phyloP scores from a whole-genome alignment of 1,284 basidiomycete species.

The Tilletiopsis washingtonensis region DNA sequence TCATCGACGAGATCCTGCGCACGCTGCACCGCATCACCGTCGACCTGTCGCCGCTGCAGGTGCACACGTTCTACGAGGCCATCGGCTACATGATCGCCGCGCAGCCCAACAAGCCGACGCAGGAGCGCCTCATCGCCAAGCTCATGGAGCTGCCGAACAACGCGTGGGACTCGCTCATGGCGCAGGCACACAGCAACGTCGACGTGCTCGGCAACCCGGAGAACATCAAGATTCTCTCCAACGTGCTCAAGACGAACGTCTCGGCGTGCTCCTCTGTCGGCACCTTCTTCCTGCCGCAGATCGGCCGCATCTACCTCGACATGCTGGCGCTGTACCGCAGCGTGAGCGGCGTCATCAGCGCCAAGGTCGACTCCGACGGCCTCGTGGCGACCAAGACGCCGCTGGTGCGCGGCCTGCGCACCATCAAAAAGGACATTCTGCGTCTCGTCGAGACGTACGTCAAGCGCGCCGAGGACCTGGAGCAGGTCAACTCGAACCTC shows the following conservation, averaged over 20 bases:
- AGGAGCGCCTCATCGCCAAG: conserved; percentile 88
- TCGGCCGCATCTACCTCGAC: conserved; percentile 92
- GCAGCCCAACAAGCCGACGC: conserved; percentile 92
- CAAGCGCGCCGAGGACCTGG: conserved; percentile 89
- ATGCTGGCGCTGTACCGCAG: conserved; percentile 98
- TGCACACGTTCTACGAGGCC: conserved; percentile 61
- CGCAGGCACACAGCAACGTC: conserved; percentile 84
- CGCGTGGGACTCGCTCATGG: conserved; percentile 96
- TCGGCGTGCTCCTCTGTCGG: conserved; percentile 96
- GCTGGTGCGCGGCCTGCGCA: conserved; percentile 85
- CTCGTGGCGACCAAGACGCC: conserved; percentile 93
- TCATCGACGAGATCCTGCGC: conserved; percentile 94
- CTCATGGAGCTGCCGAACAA: conserved; percentile 97
- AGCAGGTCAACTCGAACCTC: conserved; percentile 80
- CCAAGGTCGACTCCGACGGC: conserved; percentile 71
- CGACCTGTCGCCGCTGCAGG: conserved; percentile 89
- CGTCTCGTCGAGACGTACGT: conserved; percentile 95
- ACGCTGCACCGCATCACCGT: conserved; percentile 87
- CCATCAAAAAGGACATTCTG: conserved; percentile 97
- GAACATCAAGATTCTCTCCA: conserved; percentile 94
- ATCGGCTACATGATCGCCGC: conserved; percentile 99
- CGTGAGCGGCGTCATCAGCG: conserved; percentile 93
- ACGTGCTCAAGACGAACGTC: conserved; percentile 97
- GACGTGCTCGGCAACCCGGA: conserved; percentile 84
- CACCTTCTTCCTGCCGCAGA: conserved; percentile 91